Evolutionary conservation across 129 eudicot species (phyloP), one percentile per base, ranked within the genome.

Genomic region (Chrysanthemum lavandulifolium): DNA sequence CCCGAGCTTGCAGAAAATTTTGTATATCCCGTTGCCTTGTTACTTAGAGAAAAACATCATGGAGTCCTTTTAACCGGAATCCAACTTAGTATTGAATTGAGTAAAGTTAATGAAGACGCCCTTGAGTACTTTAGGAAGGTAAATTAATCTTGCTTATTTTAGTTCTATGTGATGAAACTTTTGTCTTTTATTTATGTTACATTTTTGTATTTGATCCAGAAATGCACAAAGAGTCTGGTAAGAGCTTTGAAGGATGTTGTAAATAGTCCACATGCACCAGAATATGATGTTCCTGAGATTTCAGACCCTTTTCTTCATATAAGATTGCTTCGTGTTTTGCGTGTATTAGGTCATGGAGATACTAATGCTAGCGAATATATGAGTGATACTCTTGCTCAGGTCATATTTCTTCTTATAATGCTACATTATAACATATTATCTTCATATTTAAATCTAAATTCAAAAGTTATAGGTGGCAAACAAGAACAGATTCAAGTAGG

Each of bases 301-400:
- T 71, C 97, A 21, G 98, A 93, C 73, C 98, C 98, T 80, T 90
- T 93, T 80, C 97, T 93, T 27, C 97, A 93, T 56, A 93, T 90
- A 77, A 86, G 97, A 81, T 73, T 90, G 79, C 88, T 93, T 43
- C 92, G 81, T 70, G 82, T 90, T 79, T 79, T 93, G 82, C 83
- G 88, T 65, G 80, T 87, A 16, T 84, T 93, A 80, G 98, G 98
- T 65, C 87, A 93, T 59, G 97, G 92, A 75, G 97, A 93, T 67
- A 89, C 89, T 69, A 96, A 93, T 79, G 98, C 96, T 67, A 95
- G 99, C 68, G 99, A 95, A 78, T 75, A 81, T 73, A 95, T 95
- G 99, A 95, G 83, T 71, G 99, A 95, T 80, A 83, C 91, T 76
- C 99, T 95, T 81, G 99, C 99, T 53, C 99, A 95, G 99, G 99